Percentiles rank a stretch among this genome's conserved stretches.
These are phyloP conservation scores for Aspergillus avenaceus DNA, from an alignment of 495 filamentous ascomycete genomes.

Conservation along the genomic window DNA sequence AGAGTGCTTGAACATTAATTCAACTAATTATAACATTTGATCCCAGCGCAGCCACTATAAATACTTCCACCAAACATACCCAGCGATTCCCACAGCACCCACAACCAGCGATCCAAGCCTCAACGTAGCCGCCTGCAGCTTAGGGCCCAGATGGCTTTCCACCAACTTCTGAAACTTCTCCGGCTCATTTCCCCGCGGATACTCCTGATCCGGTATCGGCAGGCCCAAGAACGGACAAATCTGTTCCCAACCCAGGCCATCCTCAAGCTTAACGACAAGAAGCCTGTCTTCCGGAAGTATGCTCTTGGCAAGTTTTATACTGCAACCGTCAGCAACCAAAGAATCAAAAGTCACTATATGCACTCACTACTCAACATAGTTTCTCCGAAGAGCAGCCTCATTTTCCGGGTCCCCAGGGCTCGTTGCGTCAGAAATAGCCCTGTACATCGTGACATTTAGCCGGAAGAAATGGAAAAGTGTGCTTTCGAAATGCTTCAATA, in stretches of 20 bases:
- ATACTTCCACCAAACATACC: not conserved
- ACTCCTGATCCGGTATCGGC: constrained; percentile 15
- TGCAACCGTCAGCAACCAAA: not conserved
- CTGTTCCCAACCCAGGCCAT: constrained; percentile 20
- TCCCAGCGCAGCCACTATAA: no score
- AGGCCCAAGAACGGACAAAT: constrained; percentile 24
- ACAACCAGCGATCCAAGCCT: constrained; percentile 9
- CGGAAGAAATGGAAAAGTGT: constrained; percentile 11
- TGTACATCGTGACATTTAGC: constrained; percentile 10
- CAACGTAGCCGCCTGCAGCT: constrained; percentile 7
- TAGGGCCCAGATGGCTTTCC: constrained; percentile 5
- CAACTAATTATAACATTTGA: no score
- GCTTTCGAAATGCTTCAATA: constrained; percentile 21
- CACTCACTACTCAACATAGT: constrained; percentile 21
- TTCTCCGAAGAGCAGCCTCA: constrained; percentile 1
- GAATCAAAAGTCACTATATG: not conserved
- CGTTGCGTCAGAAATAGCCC: constrained; percentile 4
- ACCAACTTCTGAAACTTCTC: constrained; percentile 20
- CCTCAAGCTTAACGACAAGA: constrained; percentile 15
- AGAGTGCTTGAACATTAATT: no score
- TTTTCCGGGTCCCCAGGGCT: constrained; percentile 3
- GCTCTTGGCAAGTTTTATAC: constrained; percentile 18
- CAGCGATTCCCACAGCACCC: constrained; percentile 4
- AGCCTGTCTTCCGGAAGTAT: constrained; percentile 18
- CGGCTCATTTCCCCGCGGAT: constrained; percentile 23